A percentile compares a stretch with the other conserved stretches of the same genome.
Conservation (phyloP, 2,329 filamentous ascomycete species). For the Aspergillus quadricinctus region DNA sequence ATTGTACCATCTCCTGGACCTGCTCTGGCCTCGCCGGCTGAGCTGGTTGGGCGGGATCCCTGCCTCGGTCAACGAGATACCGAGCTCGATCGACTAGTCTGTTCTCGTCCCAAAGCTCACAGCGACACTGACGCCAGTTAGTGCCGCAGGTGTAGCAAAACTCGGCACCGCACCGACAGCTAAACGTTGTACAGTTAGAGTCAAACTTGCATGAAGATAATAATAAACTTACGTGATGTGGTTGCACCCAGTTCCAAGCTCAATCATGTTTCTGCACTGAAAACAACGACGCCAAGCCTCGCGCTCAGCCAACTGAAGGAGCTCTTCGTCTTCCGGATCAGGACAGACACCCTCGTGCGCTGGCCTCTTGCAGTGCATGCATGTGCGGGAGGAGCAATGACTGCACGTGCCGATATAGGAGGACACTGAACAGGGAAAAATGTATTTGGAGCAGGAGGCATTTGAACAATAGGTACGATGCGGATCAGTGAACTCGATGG, state of each 20-base stretch:
- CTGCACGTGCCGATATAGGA: constrained; percentile 16
- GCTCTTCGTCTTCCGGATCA: constrained; percentile 18
- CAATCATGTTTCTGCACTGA: constrained; percentile 57
- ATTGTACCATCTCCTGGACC: constrained; percentile 3
- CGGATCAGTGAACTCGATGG: constrained; percentile 19
- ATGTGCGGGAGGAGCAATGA: constrained; percentile 16
- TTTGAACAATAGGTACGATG: constrained; percentile 24
- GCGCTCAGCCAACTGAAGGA: constrained; percentile 60
- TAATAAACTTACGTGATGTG: constrained; percentile 29
- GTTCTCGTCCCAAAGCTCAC: constrained; percentile 23
- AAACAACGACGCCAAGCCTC: constrained; percentile 73
- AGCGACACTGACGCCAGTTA: constrained; percentile 26
- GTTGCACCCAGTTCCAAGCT: constrained; percentile 29
- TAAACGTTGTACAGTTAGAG: constrained; percentile 1
- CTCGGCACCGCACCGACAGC: constrained; percentile 25
- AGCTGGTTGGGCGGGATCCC: not conserved
- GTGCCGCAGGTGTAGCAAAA: constrained; percentile 31
- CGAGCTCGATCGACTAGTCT: constrained; percentile 13
- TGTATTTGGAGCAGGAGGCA: constrained; percentile 20
- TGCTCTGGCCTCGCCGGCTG: not conserved
- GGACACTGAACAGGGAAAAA: constrained; percentile 12
- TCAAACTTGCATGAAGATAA: not conserved
- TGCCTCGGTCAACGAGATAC: constrained; percentile 1
- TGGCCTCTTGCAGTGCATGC: constrained; percentile 20
- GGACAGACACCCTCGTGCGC: constrained; percentile 21